Conservation (phyloP, 805 yeast species). For the Monosporozyma aerobia region DNA sequence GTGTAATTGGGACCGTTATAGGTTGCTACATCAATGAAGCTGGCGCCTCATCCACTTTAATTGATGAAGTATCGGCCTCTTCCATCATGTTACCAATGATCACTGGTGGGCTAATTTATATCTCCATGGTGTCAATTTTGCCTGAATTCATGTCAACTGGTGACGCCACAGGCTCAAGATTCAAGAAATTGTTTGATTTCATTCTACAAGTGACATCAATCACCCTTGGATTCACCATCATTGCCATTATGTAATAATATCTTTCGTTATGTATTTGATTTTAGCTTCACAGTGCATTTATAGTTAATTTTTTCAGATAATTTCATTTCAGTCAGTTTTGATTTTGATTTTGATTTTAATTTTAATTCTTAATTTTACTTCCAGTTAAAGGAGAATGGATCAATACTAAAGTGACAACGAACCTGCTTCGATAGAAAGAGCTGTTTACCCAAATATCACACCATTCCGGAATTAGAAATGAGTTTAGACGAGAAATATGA, state of each 20-base stretch:
- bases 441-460: not conserved
- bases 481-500: conserved; percentile 36
- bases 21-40: conserved; percentile 48
- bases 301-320: too few species aligned
- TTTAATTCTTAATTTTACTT: too few species aligned
- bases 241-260: not conserved
- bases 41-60: not conserved
- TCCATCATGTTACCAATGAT: conserved; percentile 49
- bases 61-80: not conserved
- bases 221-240: not conserved
- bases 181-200: not conserved
- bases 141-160: conserved; percentile 41
- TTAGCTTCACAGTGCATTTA: too few species aligned
- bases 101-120: conserved; percentile 68
- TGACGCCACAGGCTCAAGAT: not conserved
- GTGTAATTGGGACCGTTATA: conserved; percentile 53
- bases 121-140: conserved; percentile 65
- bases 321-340: not conserved
- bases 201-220: not conserved
- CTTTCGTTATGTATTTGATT: not conserved
- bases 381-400: too few species aligned
- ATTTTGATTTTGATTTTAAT: too few species aligned
- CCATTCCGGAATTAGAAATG: not conserved
- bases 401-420: too few species aligned
- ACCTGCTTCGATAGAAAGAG: not conserved